These are phyloP conservation scores for Cytidiella melzeri DNA, from an alignment of 768 basidiomycete genomes.

Conservation along the genomic window DNA sequence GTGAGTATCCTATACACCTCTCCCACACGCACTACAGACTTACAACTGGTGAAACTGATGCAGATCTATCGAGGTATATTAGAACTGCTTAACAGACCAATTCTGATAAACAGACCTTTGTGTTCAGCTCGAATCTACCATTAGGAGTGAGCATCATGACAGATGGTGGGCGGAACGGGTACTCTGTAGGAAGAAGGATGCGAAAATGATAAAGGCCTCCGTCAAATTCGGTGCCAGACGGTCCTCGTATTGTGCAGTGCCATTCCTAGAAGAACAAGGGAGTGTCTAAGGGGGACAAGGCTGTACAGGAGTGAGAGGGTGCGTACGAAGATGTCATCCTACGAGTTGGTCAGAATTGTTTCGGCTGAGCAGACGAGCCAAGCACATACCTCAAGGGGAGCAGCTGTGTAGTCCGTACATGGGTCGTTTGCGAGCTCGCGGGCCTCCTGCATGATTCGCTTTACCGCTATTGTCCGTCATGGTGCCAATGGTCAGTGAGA, in stretches of 20 bases:
- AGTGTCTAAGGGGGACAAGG: no score
- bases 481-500: conserved; percentile 4
- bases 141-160: conserved; percentile 95
- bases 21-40: conserved; percentile 25
- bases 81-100: background rate
- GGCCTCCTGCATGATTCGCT: conserved; percentile 96
- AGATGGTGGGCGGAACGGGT: conserved; percentile 94
- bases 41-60: conserved; percentile 89
- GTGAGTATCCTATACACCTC: conserved; percentile 14
- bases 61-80: conserved; percentile 76
- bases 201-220: conserved; percentile 96
- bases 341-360: conserved; percentile 6
- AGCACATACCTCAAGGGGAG: conserved; percentile 60
- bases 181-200: conserved; percentile 84
- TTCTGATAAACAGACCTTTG: conserved; percentile 54
- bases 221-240: conserved; percentile 84
- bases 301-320: background rate
- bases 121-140: conserved; percentile 94
- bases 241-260: conserved; percentile 96
- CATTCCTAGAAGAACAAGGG: conserved; percentile 55
- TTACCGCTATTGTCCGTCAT: conserved; percentile 57
- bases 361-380: conserved; percentile 1
- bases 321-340: conserved; percentile 89
- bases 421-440: conserved; percentile 82
- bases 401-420: conserved; percentile 81